phyloP scores from a whole-genome alignment of 257 asterid genomes.

The Solanum bulbocastanum region DNA sequence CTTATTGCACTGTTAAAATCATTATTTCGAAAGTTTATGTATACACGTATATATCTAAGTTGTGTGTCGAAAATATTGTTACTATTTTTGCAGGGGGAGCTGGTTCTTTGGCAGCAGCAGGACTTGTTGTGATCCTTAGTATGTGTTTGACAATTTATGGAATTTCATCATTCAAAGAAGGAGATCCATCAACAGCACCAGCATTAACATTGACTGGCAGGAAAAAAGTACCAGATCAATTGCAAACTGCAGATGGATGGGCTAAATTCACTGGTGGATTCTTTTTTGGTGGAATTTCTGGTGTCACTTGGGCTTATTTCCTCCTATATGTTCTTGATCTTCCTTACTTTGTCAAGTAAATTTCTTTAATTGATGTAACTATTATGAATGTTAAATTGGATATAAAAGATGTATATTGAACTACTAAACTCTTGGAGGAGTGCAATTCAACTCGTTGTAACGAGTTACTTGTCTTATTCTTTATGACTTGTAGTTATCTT shows the following conservation, averaged over 20 bases:
- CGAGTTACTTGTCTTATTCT: neutral
- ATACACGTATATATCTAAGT: neutral
- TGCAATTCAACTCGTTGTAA: neutral
- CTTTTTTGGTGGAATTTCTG: constrained; percentile 95
- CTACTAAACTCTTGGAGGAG: neutral
- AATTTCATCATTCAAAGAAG: constrained; percentile 69
- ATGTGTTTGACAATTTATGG: constrained; percentile 68
- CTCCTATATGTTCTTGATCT: constrained; percentile 78
- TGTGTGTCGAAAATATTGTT: neutral
- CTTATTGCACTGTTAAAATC: no score
- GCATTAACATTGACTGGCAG: constrained; percentile 69
- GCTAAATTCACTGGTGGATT: constrained; percentile 86
- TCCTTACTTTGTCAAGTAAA: constrained; percentile 74
- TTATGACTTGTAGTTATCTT: neutral
- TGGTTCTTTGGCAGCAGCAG: constrained; percentile 82
- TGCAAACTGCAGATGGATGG: constrained; percentile 94
- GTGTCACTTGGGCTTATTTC: constrained; percentile 86
- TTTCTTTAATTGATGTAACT: neutral
- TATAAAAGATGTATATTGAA: neutral
- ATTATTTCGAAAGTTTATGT: neutral
- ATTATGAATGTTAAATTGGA: neutral
- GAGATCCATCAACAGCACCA: constrained; percentile 73
- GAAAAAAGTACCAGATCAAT: constrained; percentile 71
- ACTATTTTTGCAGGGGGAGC: constrained; percentile 27
- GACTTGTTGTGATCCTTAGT: constrained; percentile 70